Conservation (phyloP, 2,329 filamentous ascomycete species). For the Fusarium veterinarium region DNA sequence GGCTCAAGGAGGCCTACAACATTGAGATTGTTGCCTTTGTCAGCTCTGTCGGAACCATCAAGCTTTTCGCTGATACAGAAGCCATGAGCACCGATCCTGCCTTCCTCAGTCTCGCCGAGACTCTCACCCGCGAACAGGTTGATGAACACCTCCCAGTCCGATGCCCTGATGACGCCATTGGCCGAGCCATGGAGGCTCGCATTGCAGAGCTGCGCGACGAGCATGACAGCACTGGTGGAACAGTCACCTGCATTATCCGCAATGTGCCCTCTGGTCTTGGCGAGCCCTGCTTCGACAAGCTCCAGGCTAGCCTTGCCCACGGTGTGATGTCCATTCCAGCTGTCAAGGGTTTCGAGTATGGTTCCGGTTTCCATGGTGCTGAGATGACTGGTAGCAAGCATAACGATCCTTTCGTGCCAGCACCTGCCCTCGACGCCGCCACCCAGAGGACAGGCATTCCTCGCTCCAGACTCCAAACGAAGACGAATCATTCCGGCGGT, state of each 20-base stretch:
- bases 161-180: constrained; percentile 77
- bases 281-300: constrained; percentile 95
- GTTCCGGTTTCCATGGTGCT: constrained; percentile 89
- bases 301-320: constrained; percentile 90
- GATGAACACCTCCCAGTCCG: constrained; percentile 88
- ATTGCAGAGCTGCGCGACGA: constrained; percentile 83
- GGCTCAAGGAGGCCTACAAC: constrained; percentile 81
- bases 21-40: constrained; percentile 94
- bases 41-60: constrained; percentile 77
- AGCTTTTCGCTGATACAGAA: constrained; percentile 48
- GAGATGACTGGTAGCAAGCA: constrained; percentile 89
- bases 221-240: constrained; percentile 92
- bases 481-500: constrained; percentile 94
- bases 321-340: constrained; percentile 96
- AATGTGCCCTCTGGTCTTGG: constrained; percentile 88
- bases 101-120: constrained; percentile 79
- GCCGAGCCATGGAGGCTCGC: constrained; percentile 78
- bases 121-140: constrained; percentile 66
- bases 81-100: constrained; percentile 78
- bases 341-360: constrained; percentile 95
- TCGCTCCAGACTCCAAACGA: constrained; percentile 73
- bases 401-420: constrained; percentile 75
- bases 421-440: constrained; percentile 58
- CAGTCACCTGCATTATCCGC: constrained; percentile 92
- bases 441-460: constrained; percentile 57